phyloP scores from a whole-genome alignment of 2,329 filamentous ascomycete genomes.

The Teratosphaeria zuluensis region DNA sequence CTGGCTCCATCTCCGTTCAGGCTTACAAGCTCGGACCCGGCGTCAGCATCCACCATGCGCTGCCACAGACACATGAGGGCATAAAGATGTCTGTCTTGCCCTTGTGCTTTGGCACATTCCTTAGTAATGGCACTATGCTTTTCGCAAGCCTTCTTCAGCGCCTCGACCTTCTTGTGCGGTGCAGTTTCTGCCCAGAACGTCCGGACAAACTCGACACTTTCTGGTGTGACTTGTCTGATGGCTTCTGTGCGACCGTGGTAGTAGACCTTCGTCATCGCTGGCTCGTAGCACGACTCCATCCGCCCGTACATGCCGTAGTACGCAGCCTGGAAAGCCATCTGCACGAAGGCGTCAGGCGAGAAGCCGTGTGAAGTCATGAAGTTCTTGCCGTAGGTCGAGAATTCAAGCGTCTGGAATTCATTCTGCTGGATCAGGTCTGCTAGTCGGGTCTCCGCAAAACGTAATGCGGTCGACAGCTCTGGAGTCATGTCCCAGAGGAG shows the following conservation, averaged over 20 bases:
- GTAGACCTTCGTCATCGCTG: slow-evolving; percentile 94
- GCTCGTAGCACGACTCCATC: slow-evolving; percentile 92
- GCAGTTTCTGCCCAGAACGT: slow-evolving; percentile 93
- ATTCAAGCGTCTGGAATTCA: slow-evolving; percentile 88
- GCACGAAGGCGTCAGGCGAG: slow-evolving; percentile 92
- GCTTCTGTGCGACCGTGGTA: slow-evolving; percentile 92
- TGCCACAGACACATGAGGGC: slow-evolving; percentile 95
- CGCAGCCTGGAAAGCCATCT: slow-evolving; percentile 97
- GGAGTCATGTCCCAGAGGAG: slow-evolving; percentile 96
- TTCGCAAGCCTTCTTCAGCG: slow-evolving; percentile 71
- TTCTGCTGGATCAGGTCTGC: slow-evolving; percentile 94
- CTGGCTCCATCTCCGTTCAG: slow-evolving; percentile 41
- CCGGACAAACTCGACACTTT: slow-evolving; percentile 79
- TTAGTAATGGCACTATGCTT: slow-evolving; percentile 72
- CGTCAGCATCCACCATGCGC: slow-evolving; percentile 67
- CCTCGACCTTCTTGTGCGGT: slow-evolving; percentile 71
- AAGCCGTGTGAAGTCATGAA: slow-evolving; percentile 97
- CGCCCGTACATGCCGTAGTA: slow-evolving; percentile 95
- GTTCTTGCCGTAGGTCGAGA: slow-evolving; percentile 83
- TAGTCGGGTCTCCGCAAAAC: slow-evolving; percentile 89
- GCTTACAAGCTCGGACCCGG: slow-evolving; percentile 32
- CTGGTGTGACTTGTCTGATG: slow-evolving; percentile 72
- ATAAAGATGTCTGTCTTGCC: slow-evolving; percentile 87
- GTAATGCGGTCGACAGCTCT: slow-evolving; percentile 79
- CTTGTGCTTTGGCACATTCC: slow-evolving; percentile 80